Evolutionary conservation across 768 basidiomycete genomes (phyloP), one percentile per base, ranked within the genome.

Genomic region (Phanerochaete sordida): DNA sequence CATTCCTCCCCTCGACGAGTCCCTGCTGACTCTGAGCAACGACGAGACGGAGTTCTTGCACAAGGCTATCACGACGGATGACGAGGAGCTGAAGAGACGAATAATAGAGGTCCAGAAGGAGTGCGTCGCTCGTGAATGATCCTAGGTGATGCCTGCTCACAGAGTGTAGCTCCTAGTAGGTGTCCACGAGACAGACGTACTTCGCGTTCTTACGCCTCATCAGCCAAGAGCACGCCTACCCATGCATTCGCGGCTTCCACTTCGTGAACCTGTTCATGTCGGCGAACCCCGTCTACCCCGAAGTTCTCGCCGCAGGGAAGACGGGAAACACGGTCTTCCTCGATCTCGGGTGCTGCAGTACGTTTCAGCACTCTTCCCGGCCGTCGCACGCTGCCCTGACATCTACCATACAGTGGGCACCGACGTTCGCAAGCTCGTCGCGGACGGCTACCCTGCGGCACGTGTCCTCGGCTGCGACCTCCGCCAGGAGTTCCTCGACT

Each of bases 261-360:
- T 71, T 69, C 60, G 67, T 70, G 16, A 66, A 58, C 21, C 63
- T 72, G 24, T 68, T 70, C 63, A 75, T 74, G 71, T 43, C 35
- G 0, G 19, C 55, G 35, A 71, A 69, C 50, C 55, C 67, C 11
- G 57, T 67, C 12, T 75, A 75, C 44, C 64, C 60, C 1, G 35
- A 61, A 6, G 67, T 72, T 12, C 53, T 75, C n/a, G 59, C 66
- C 9, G 54, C 62, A 0, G 72, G 69, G 6, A 69, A 64, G 53
- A 43, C 31, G 1, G 65, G 68, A 9, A 39, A 62, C 7, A 63
- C 71, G 2, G 30, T 69, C 4, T 67, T 74, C 60, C 58, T 75
- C 3, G 73, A 75, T 48, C 48, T 75, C 9, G 73, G 74, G 2
- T 75, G 74, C 62, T 70, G 69, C 63, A 74, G 73, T 74, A 54